Percentiles rank a stretch among this genome's conserved stretches.
Conservation (phyloP, 495 filamentous ascomycete species). For the Saxophila tyrrhenica region DNA sequence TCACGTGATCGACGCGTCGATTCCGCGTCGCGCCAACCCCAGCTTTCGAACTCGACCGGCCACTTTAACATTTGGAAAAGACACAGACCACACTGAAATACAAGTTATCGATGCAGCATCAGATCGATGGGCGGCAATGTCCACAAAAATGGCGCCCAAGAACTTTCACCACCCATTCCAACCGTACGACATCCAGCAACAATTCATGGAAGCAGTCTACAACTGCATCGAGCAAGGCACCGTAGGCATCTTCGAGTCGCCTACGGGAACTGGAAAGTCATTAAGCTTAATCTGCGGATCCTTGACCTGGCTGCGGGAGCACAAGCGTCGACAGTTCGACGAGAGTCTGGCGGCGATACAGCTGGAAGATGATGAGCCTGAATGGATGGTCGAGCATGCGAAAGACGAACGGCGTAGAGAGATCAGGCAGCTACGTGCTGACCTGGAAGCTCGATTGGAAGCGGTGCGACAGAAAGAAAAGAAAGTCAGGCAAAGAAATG, state of each 20-base stretch:
- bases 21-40: too few species aligned
- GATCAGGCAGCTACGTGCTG: slow-evolving; percentile 51
- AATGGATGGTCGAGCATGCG: slow-evolving; percentile 77
- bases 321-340: slow-evolving; percentile 59
- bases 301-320: slow-evolving; percentile 83
- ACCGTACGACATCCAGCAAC: slow-evolving; percentile 79
- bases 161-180: slow-evolving; percentile 88
- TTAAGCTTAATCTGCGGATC: slow-evolving; percentile 87
- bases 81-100: too few species aligned
- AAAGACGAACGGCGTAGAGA: slow-evolving; percentile 54
- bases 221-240: slow-evolving; percentile 65
- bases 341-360: slow-evolving; percentile 31
- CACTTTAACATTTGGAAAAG: background rate
- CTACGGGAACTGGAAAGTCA: slow-evolving; percentile 84
- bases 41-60: background rate
- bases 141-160: slow-evolving; percentile 11
- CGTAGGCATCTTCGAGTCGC: slow-evolving; percentile 86
- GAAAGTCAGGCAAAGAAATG: slow-evolving; percentile 38
- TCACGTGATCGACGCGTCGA: too few species aligned
- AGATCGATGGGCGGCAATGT: too few species aligned
- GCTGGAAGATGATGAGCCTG: slow-evolving; percentile 62
- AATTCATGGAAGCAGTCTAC: slow-evolving; percentile 86
- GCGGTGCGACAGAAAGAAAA: slow-evolving; percentile 60
- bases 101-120: too few species aligned
- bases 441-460: slow-evolving; percentile 59